phyloP scores from a whole-genome alignment of 306 rosid species.

The Prunus mume region DNA sequence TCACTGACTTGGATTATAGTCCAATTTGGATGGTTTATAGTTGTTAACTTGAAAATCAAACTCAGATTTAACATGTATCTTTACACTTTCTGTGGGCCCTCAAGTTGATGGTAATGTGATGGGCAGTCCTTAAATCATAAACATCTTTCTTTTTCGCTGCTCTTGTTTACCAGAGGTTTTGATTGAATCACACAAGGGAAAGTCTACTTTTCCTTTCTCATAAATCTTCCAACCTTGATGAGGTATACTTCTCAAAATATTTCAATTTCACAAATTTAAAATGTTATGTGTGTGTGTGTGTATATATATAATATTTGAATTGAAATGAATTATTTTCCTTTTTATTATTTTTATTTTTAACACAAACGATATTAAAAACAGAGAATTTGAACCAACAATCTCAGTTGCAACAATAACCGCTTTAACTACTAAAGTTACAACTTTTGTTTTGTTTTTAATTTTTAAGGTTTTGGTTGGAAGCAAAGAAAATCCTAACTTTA shows the following conservation, averaged over 20 bases:
- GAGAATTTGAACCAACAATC: neutral
- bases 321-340: too few relatives aligned
- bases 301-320: too few relatives aligned
- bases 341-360: too few relatives aligned
- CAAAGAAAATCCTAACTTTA: constrained; percentile 4
- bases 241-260: neutral
- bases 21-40: neutral
- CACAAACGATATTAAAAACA: neutral
- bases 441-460: neutral
- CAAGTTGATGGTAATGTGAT: neutral
- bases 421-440: too few relatives aligned
- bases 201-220: neutral
- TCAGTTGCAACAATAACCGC: too few relatives aligned
- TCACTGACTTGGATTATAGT: constrained; percentile 13
- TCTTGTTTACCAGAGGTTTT: neutral
- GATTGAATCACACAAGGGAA: neutral
- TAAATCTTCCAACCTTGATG: neutral
- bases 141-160: neutral
- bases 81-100: neutral
- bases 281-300: too few relatives aligned
- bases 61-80: neutral
- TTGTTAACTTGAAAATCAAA: neutral
- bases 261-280: neutral
- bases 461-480: neutral
- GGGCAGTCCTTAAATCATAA: neutral